phyloP scores from a whole-genome alignment of 179 eudicot species.

The Heliamphora pulchella region DNA sequence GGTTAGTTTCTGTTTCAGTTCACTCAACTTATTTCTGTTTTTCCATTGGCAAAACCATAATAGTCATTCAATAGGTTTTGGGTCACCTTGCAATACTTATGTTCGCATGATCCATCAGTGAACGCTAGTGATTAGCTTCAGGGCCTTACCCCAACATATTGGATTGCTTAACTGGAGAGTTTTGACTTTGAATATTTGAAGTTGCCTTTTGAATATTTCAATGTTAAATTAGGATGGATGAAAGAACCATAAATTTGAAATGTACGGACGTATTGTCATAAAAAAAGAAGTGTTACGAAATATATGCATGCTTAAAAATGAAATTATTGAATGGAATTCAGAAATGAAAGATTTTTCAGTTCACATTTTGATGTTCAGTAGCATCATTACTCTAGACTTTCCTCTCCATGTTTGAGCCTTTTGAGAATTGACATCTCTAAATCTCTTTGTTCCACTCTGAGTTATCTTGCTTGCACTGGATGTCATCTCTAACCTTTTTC shows the following conservation, averaged over 20 bases:
- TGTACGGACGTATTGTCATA: too few relatives aligned
- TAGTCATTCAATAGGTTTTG: slow-evolving; percentile 1
- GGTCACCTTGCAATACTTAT: not conserved
- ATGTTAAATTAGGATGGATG: too few relatives aligned
- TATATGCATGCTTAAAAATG: too few relatives aligned
- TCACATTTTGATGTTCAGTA: too few relatives aligned
- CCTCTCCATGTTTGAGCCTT: too few relatives aligned
- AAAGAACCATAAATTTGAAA: too few relatives aligned
- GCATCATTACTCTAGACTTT: too few relatives aligned
- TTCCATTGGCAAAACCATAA: not conserved
- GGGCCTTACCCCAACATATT: not conserved
- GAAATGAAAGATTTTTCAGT: too few relatives aligned
- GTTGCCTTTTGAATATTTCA: not conserved
- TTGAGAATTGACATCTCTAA: too few relatives aligned
- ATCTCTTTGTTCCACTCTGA: not conserved
- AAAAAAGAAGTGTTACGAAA: too few relatives aligned
- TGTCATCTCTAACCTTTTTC: not conserved
- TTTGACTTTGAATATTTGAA: not conserved
- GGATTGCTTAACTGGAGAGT: not conserved
- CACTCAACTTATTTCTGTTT: not conserved
- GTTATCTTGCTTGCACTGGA: not conserved
- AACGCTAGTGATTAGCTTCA: not conserved
- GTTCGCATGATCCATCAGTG: slow-evolving; percentile 4
- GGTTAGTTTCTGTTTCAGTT: slow-evolving; percentile 35
- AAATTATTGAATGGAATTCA: too few relatives aligned